Percentiles rank a stretch among this genome's conserved stretches.
Conservation (phyloP, 2,329 filamentous ascomycete species). For the Curvularia verruculosa region DNA sequence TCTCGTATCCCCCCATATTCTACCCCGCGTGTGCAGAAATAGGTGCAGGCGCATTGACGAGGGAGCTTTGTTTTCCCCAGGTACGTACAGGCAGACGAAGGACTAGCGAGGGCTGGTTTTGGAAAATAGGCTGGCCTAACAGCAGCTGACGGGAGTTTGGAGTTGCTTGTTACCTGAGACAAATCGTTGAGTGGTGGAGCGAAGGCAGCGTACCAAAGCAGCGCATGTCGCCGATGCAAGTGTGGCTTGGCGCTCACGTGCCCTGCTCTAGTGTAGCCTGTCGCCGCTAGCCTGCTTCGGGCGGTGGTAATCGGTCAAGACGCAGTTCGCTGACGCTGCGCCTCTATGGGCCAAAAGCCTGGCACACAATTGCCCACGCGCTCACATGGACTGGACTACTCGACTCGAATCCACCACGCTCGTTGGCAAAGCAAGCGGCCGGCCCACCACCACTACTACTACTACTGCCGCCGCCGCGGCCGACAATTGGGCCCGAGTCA, state of each 20-base stretch:
- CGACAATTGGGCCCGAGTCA: not conserved
- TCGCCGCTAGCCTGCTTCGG: constrained; percentile 13
- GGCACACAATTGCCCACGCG: not conserved
- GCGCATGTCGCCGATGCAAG: constrained; percentile 42
- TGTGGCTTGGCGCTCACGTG: constrained; percentile 40
- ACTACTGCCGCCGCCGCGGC: too few relatives aligned
- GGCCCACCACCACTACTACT: too few relatives aligned
- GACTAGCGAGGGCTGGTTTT: constrained; percentile 17
- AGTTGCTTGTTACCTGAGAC: constrained; percentile 37
- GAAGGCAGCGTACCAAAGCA: constrained; percentile 31
- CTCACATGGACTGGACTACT: too few relatives aligned
- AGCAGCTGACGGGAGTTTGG: constrained; percentile 34
- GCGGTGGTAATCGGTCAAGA: constrained; percentile 24
- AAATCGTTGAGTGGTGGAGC: constrained; percentile 38
- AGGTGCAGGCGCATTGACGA: constrained; percentile 18
- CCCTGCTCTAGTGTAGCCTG: not conserved
- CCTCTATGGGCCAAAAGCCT: too few relatives aligned
- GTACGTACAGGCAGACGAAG: constrained; percentile 27
- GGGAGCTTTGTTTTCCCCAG: constrained; percentile 19
- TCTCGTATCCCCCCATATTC: constrained; percentile 22
- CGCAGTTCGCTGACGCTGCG: constrained; percentile 21
- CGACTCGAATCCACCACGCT: too few relatives aligned
- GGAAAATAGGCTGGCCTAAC: constrained; percentile 24
- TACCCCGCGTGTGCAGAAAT: constrained; percentile 27
- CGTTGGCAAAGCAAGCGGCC: too few relatives aligned